These are phyloP conservation scores for Cyclostephanos invisitatus DNA, from an alignment of 108 stramenopile species.

Conservation along the genomic window DNA sequence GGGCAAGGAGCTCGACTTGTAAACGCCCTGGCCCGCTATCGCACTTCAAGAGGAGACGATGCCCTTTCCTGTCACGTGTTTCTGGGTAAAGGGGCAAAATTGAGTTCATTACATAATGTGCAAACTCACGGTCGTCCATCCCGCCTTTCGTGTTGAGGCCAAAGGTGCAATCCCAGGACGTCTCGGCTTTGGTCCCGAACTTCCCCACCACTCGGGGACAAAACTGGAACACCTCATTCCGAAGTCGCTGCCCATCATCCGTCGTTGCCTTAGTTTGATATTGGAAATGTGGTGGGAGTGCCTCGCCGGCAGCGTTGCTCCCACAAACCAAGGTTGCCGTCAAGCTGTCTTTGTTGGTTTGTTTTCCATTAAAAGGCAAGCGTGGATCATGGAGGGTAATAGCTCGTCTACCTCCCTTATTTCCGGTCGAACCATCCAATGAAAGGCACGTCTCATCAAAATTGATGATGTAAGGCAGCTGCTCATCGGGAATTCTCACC, in stretches of 20 bases:
- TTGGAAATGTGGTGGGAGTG: background rate
- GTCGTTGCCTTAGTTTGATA: background rate
- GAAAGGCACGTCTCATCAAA: slow-evolving; percentile 12
- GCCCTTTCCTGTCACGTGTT: background rate
- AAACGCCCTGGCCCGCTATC: slow-evolving; percentile 17
- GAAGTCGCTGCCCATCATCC: background rate
- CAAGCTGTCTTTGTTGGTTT: background rate
- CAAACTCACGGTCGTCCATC: slow-evolving; percentile 20
- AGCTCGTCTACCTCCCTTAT: background rate
- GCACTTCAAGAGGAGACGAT: slow-evolving; percentile 18
- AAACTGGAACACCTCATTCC: background rate
- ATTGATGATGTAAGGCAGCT: slow-evolving; percentile 1
- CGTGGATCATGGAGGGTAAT: background rate
- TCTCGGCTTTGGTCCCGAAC: background rate
- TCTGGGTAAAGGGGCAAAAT: slow-evolving; percentile 13
- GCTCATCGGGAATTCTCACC: background rate
- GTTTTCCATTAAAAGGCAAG: background rate
- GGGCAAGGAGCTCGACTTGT: background rate
- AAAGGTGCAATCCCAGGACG: background rate
- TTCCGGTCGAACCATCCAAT: slow-evolving; percentile 1
- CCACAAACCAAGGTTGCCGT: background rate
- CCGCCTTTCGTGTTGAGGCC: slow-evolving; percentile 17
- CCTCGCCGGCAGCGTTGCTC: slow-evolving; percentile 6
- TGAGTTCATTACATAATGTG: background rate
- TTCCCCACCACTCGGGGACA: background rate